Evolutionary conservation across 108 stramenopile genomes (phyloP).

Genomic region (Nitzschia inconspicua): DNA sequence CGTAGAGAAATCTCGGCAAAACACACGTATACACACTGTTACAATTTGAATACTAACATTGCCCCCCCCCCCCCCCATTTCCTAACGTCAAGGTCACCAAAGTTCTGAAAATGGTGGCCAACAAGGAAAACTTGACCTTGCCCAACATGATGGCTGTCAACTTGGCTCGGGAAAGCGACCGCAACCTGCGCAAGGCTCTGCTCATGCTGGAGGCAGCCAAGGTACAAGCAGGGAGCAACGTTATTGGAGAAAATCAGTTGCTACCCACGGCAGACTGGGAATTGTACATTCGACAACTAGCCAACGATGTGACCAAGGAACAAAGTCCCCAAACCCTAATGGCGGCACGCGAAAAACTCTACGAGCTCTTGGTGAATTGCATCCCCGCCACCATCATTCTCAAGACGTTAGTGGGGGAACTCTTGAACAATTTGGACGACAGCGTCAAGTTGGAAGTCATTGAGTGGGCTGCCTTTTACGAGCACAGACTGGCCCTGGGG

Average conservation of each 20-base stretch:
- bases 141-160: constrained; percentile 73
- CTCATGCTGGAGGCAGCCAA: constrained; percentile 94
- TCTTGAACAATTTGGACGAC: constrained; percentile 85
- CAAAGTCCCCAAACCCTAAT: constrained; percentile 87
- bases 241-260: constrained; percentile 34
- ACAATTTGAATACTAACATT: neutral
- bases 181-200: constrained; percentile 95
- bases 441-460: constrained; percentile 84
- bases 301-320: constrained; percentile 75
- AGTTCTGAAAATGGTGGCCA: constrained; percentile 71
- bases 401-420: constrained; percentile 83
- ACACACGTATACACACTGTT: neutral
- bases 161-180: constrained; percentile 67
- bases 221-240: constrained; percentile 63
- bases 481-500: constrained; percentile 89
- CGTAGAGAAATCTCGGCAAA: neutral
- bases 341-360: constrained; percentile 90
- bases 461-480: constrained; percentile 96
- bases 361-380: constrained; percentile 96
- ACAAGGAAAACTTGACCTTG: constrained; percentile 72
- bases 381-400: constrained; percentile 94
- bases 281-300: constrained; percentile 88
- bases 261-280: constrained; percentile 94
- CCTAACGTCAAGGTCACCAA: constrained; percentile 46
- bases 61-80: neutral